phyloP scores from a whole-genome alignment of 129 eudicot species.

The Mikania micrantha region DNA sequence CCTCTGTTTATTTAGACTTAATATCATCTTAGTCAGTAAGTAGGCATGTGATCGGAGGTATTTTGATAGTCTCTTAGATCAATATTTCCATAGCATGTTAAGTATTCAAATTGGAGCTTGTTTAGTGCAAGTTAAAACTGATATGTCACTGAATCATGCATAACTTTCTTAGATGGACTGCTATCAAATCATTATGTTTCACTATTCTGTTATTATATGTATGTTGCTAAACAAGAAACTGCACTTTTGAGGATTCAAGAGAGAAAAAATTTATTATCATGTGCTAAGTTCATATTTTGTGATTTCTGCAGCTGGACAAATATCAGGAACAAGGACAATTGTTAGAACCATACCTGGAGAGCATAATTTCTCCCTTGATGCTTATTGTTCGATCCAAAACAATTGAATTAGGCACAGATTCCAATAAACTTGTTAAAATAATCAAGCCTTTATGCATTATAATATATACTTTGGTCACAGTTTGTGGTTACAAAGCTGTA shows the following conservation, averaged over 20 bases:
- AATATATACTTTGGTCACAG: conserved; percentile 72
- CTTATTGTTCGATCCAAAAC: conserved; percentile 70
- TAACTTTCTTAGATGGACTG: no score
- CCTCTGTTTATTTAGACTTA: no score
- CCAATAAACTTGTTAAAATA: conserved; percentile 61
- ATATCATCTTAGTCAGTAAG: background rate
- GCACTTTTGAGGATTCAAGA: background rate
- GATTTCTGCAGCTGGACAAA: conserved; percentile 72
- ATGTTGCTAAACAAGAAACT: conserved; percentile 1
- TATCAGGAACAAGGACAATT: conserved; percentile 95
- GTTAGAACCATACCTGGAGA: conserved; percentile 90
- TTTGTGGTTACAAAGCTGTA: conserved; percentile 92
- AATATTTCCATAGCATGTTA: background rate
- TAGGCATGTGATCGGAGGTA: background rate
- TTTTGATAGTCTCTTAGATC: background rate
- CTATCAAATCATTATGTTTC: no score
- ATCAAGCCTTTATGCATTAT: conserved; percentile 72
- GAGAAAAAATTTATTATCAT: background rate
- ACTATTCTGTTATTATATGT: background rate
- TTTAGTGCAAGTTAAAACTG: background rate
- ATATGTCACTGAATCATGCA: no score
- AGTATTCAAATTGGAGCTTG: background rate
- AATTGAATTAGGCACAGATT: conserved; percentile 48
- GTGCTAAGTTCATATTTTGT: background rate
- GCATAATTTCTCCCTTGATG: conserved; percentile 76